Evolutionary conservation across 306 rosid genomes (phyloP), one percentile per base, ranked within the genome.

Genomic region (Sphenostylis stenocarpa): DNA sequence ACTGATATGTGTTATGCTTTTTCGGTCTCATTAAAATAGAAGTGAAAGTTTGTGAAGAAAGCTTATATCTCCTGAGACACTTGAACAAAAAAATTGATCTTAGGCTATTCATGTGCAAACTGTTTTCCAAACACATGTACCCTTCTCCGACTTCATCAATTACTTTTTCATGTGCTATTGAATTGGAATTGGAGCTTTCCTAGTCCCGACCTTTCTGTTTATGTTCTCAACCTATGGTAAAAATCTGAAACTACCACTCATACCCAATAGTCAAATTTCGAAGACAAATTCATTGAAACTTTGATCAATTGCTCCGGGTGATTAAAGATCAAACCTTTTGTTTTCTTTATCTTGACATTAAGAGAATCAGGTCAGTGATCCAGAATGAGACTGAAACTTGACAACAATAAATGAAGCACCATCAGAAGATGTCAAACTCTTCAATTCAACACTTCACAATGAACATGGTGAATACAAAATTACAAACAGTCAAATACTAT

Each of bases 161-260:
- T 89, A 88, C 90, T 38, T 89, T 89, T 70, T 79, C 82, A 66
- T 70, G 83, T 79, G 74, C 81, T 41, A 39, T 21, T 72, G 48
- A 41, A 39, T 57, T 41, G 43, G 77, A 65, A 78, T 23, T 23
- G 86, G 82, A 82, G 89, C 80, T 83, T 86, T 88, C 82, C 79
- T 76, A 20, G 86, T 70, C 84, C 83, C 84, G 58, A 77, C 76
- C 74, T 79, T 75, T 67, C 83, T 83, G 70, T 87, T 86, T 91
- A 91, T 85, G 78, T 58, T 86, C 56, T 58, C 64, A 70, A 52
- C 24, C 39, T 80, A 47, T 56, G 21, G 67, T 31, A 73, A 85
- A 77, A 86, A 77, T 70, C 90, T 81, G 88, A 83, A 78, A 58
- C 47, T 19, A 44, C 76, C 61, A 55, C 23, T 73, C 68, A 82